Conservation (phyloP, 164 flowering plant species). For the Vitis riparia region DNA sequence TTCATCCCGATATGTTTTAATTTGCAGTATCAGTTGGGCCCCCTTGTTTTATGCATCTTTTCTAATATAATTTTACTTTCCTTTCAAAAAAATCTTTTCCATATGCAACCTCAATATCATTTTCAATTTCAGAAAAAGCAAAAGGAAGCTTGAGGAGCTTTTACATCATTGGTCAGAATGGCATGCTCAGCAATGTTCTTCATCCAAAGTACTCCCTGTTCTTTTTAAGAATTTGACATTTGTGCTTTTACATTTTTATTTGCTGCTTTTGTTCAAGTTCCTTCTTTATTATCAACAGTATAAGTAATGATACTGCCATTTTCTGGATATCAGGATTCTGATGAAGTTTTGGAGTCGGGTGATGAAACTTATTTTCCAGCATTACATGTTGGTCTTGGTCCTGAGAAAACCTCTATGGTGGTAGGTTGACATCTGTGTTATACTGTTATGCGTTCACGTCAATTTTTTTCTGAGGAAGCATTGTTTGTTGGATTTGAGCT, state of each 20-base stretch:
- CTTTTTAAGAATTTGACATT: not conserved
- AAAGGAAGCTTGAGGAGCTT: slow-evolving; percentile 15
- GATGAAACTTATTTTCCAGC: slow-evolving; percentile 18
- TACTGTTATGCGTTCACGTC: too few relatives aligned
- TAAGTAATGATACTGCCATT: not conserved
- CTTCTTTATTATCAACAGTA: not conserved
- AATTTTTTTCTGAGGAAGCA: not conserved
- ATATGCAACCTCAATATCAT: not conserved
- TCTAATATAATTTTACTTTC: too few relatives aligned
- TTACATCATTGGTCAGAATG: slow-evolving; percentile 17
- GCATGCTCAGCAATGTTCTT: slow-evolving; percentile 14
- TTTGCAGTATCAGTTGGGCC: too few relatives aligned
- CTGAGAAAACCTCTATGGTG: slow-evolving; percentile 6
- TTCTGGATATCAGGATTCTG: slow-evolving; percentile 9
- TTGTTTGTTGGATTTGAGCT: not conserved
- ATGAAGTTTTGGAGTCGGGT: slow-evolving; percentile 15
- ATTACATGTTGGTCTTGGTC: slow-evolving; percentile 7
- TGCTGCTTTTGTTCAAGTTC: not conserved
- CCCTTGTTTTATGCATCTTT: too few relatives aligned
- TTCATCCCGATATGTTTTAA: too few relatives aligned
- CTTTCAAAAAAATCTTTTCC: too few relatives aligned
- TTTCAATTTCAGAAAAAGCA: slow-evolving; percentile 12
- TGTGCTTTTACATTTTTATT: not conserved
- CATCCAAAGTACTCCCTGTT: slow-evolving; percentile 2
- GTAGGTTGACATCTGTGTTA: slow-evolving; percentile 1